These are phyloP conservation scores for Rauvolfia tetraphylla DNA, from an alignment of 257 asterid species.

Conservation along the genomic window DNA sequence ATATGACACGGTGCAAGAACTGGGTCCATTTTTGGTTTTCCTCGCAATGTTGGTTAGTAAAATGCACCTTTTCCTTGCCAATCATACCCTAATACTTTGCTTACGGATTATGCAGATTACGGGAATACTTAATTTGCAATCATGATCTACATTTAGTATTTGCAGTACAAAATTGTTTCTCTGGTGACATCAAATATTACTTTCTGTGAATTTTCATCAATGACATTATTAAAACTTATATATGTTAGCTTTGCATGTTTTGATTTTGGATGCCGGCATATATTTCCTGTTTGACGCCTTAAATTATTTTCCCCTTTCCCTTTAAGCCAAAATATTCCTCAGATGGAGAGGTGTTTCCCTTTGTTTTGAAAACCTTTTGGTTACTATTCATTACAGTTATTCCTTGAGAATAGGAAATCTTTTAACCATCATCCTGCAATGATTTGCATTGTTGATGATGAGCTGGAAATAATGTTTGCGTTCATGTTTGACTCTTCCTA, in stretches of 20 bases:
- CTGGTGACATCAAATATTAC: background rate
- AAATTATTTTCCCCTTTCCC: background rate
- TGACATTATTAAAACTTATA: background rate
- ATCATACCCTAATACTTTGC: background rate
- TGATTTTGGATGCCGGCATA: background rate
- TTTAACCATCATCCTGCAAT: background rate
- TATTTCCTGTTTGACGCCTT: background rate
- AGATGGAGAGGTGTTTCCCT: background rate
- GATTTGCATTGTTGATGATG: background rate
- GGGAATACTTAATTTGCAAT: background rate
- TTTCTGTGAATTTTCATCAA: background rate
- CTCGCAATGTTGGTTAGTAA: background rate
- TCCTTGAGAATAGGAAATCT: background rate
- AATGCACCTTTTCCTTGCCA: background rate
- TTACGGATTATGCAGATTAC: background rate
- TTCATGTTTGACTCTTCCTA: background rate
- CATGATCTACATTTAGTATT: background rate
- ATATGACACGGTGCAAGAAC: no score
- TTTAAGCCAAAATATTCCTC: background rate
- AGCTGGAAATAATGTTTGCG: background rate
- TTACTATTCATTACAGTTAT: background rate
- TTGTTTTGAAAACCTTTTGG: background rate
- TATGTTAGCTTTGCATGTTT: background rate
- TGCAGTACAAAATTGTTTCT: background rate
- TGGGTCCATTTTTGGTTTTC: background rate